These are phyloP conservation scores for Naegleria lovaniensis DNA, from an alignment of 208 protist species.

Conservation along the genomic window DNA sequence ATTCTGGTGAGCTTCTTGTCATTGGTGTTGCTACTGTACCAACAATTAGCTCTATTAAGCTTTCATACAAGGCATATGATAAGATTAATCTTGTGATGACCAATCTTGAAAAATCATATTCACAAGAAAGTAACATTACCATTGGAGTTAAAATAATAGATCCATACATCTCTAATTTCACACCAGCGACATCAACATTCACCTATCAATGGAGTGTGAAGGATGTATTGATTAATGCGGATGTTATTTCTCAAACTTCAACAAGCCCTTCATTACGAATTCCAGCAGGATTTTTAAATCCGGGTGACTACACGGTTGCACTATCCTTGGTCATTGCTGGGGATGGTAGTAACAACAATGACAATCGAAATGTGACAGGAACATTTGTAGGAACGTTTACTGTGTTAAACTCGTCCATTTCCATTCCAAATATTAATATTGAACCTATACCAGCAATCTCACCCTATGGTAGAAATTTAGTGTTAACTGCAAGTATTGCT, in stretches of 20 bases:
- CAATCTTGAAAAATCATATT: neutral
- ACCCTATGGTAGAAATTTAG: neutral
- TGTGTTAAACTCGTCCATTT: neutral
- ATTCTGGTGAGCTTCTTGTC: neutral
- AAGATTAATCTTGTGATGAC: neutral
- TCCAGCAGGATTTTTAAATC: neutral
- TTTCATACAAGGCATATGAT: neutral
- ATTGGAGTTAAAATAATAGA: neutral
- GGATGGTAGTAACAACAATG: neutral
- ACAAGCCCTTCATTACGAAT: neutral
- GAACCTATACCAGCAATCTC: neutral
- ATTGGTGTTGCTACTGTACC: neutral
- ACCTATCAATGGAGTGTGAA: neutral
- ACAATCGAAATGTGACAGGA: too few species aligned
- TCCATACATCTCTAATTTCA: neutral
- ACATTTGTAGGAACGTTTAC: neutral
- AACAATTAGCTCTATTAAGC: neutral
- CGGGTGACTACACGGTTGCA: neutral
- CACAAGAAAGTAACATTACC: neutral
- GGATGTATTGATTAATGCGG: neutral
- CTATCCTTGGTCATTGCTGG: neutral
- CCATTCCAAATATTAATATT: neutral
- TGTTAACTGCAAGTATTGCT: neutral
- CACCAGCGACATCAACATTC: neutral
- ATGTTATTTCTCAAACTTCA: neutral